Evolutionary conservation across 2,329 filamentous ascomycete species (phyloP).

Genomic region (Canariomyces notabilis): DNA sequence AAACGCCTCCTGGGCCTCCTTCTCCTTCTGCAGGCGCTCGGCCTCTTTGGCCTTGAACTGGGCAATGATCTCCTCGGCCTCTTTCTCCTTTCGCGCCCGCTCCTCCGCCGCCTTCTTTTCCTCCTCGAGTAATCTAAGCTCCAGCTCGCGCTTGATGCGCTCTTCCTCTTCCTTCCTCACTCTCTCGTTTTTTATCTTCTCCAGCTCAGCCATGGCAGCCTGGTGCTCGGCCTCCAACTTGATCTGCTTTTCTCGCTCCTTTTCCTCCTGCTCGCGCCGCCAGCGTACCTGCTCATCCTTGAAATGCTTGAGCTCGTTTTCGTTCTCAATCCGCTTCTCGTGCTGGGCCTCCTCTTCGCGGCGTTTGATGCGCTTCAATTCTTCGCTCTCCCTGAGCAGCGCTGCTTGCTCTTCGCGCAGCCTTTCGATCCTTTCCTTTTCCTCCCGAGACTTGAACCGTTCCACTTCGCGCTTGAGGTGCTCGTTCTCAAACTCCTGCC

Average conservation of each 20-base stretch:
- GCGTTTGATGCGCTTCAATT: conserved; percentile 43
- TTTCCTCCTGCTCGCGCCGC: conserved; percentile 18
- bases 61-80: conserved; percentile 19
- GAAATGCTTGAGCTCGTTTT: conserved; percentile 12
- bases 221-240: conserved; percentile 28
- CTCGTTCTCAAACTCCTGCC: conserved; percentile 17
- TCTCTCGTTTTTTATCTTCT: conserved; percentile 34
- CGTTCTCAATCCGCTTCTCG: conserved; percentile 23
- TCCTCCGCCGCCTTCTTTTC: conserved; percentile 22
- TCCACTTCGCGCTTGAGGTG: conserved; percentile 13
- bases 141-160: conserved; percentile 22
- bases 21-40: conserved; percentile 23
- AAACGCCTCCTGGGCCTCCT: conserved; percentile 19
- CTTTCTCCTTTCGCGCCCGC: conserved; percentile 15
- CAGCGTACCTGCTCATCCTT: conserved; percentile 18
- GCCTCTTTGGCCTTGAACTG: conserved; percentile 22
- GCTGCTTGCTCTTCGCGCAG: conserved; percentile 40
- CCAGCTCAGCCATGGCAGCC: conserved; percentile 44
- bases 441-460: conserved; percentile 22
- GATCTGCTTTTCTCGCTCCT: conserved; percentile 16
- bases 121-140: conserved; percentile 24
- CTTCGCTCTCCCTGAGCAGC: conserved; percentile 44
- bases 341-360: conserved; percentile 24
- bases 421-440: conserved; percentile 31
- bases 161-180: conserved; percentile 20